Evolutionary conservation across 2,329 filamentous ascomycete genomes (phyloP).

Genomic region (Trichophyton rubrum): DNA sequence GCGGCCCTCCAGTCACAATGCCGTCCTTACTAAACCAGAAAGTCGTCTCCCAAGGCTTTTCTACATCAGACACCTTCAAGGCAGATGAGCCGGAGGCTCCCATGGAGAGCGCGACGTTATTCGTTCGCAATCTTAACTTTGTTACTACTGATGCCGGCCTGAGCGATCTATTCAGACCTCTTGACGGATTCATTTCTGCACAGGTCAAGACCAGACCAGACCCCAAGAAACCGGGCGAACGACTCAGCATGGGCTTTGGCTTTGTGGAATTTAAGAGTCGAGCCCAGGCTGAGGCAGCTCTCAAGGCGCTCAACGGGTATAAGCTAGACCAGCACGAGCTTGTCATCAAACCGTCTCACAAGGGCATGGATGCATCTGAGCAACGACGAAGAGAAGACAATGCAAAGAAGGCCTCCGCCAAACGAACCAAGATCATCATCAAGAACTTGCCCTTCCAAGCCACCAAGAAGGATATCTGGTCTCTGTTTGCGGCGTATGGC

Average conservation of each 20-base stretch:
- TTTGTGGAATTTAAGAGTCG: constrained; percentile 81
- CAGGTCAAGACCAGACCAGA: constrained; percentile 88
- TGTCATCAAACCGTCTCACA: constrained; percentile 74
- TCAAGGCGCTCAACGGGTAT: constrained; percentile 76
- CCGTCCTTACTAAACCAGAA: constrained; percentile 21
- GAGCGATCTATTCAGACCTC: constrained; percentile 61
- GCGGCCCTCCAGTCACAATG: constrained; percentile 23
- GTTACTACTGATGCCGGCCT: constrained; percentile 66
- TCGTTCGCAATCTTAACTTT: constrained; percentile 91
- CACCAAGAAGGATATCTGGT: constrained; percentile 79
- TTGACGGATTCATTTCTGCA: constrained; percentile 81
- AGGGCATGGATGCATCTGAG: constrained; percentile 35
- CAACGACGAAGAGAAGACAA: constrained; percentile 57
- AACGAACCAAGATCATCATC: constrained; percentile 85
- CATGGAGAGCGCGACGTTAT: constrained; percentile 64
- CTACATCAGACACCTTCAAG: constrained; percentile 30
- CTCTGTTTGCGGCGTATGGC: constrained; percentile 79
- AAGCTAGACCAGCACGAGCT: constrained; percentile 79
- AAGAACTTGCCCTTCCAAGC: constrained; percentile 97
- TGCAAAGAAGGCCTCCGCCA: constrained; percentile 63
- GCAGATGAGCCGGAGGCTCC: constrained; percentile 25
- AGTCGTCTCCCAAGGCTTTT: constrained; percentile 29
- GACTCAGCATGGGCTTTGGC: constrained; percentile 93
- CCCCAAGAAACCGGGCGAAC: constrained; percentile 75
- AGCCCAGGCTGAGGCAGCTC: constrained; percentile 63